A percentile compares a stretch with the other conserved stretches of the same genome.
Conservation (phyloP, 108 stramenopile genomes). For the Discostella pseudostelligera region DNA sequence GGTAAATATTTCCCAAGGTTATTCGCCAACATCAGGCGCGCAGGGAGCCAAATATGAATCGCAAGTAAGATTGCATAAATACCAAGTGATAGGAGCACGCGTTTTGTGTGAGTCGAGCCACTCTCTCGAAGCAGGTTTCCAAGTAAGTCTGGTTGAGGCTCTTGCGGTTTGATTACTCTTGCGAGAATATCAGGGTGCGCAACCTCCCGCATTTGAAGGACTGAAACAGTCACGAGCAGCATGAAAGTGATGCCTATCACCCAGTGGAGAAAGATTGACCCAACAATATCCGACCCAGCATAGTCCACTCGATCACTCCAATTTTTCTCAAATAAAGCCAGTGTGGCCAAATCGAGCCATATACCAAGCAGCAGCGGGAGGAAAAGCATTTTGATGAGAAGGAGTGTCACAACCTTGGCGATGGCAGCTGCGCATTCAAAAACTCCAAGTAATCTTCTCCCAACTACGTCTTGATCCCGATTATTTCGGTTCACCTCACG, state of each 20-base stretch:
- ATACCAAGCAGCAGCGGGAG: conserved; percentile 73
- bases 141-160: conserved; percentile 95
- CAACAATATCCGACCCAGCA: conserved; percentile 76
- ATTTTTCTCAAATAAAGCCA: conserved; percentile 58
- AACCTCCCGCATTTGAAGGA: conserved; percentile 91
- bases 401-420: conserved; percentile 77
- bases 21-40: conserved; percentile 38
- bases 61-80: conserved; percentile 68
- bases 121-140: conserved; percentile 90
- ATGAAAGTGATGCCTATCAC: conserved; percentile 96
- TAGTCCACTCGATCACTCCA: conserved; percentile 54
- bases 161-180: conserved; percentile 91
- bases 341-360: conserved; percentile 74
- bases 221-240: conserved; percentile 93
- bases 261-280: conserved; percentile 82
- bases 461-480: conserved; percentile 24
- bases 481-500: conserved; percentile 23
- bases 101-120: conserved; percentile 76
- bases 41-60: conserved; percentile 72
- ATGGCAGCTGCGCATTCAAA: conserved; percentile 66
- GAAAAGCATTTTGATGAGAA: conserved; percentile 86
- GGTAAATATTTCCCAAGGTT: conserved; percentile 49
- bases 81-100: conserved; percentile 75
- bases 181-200: conserved; percentile 91
- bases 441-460: conserved; percentile 28